Evolutionary conservation across 2,329 filamentous ascomycete species (phyloP).

Genomic region (Chlorencoelia australis): DNA sequence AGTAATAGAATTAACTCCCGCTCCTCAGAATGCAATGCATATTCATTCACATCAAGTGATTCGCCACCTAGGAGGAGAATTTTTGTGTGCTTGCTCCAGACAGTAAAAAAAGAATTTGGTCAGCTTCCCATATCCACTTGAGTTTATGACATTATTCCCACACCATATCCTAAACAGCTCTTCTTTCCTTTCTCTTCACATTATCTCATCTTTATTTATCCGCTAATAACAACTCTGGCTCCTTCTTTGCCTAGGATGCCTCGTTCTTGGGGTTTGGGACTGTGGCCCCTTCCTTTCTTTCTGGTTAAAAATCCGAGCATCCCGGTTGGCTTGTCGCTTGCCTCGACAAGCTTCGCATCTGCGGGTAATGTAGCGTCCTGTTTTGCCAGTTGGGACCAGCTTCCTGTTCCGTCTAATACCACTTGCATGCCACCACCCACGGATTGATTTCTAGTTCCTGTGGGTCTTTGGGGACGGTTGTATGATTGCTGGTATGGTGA

Average conservation of each 20-base stretch:
- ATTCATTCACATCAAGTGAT: too few relatives aligned
- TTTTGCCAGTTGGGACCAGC: constrained; percentile 84
- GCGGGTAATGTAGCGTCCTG: constrained; percentile 67
- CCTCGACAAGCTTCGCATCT: constrained; percentile 47
- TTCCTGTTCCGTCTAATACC: constrained; percentile 78
- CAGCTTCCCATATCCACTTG: too few relatives aligned
- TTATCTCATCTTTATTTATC: too few relatives aligned
- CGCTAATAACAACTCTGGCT: constrained; percentile 67
- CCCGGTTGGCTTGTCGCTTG: constrained; percentile 53
- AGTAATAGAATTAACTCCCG: too few relatives aligned
- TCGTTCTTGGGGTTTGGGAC: constrained; percentile 87
- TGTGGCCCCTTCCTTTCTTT: constrained; percentile 83
- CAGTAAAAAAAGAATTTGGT: too few relatives aligned
- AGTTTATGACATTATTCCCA: too few relatives aligned
- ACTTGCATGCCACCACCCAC: constrained; percentile 70
- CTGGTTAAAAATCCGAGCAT: constrained; percentile 85
- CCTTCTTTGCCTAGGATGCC: constrained; percentile 94
- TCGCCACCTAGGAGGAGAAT: too few relatives aligned
- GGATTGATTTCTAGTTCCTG: constrained; percentile 21
- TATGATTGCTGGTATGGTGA: constrained; percentile 24
- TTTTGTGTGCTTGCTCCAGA: too few relatives aligned
- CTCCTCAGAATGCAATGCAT: too few relatives aligned
- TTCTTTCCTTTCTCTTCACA: too few relatives aligned
- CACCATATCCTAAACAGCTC: too few relatives aligned
- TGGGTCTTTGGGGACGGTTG: constrained; percentile 16